Base-by-base conservation (phyloP, 768 basidiomycete genomes). In the Gloeopeniophorella convolvens region DNA sequence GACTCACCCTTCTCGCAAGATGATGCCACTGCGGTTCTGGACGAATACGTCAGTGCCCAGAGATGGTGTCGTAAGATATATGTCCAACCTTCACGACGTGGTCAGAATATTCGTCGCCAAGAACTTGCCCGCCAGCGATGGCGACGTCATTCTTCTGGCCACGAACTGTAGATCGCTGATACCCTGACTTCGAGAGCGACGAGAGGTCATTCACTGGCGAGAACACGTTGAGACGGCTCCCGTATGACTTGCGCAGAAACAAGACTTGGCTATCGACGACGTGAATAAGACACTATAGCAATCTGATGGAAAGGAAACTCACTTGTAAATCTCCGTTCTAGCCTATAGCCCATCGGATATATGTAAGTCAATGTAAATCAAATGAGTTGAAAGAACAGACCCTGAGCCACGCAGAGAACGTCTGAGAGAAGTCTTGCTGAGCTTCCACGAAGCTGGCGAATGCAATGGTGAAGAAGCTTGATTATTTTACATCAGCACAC, bases 71-170 rank as follows among this genome's bases (percentile, higher is more conserved):
- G 15, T 34, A 12, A 28, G 11, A 4, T 15, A 44, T 39, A 33
- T 6, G n/a, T 24, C 73, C 24, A 50, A 88, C 89, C 75, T 86
- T 86, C 27, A 99, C 82, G 37, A 98, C 91, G 63, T 94, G 89
- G 34, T 89, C 87, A 3, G 90, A 91, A 71, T 91, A 98, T 65
- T 99, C 96, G 62, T 97, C 94, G 4, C 92, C 95, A 1, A 94
- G 71, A 36, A 96, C 79, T 62, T 85, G 88, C 0, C 89, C 91
- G 9, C 91, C 91, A 18, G 78, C 69, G 50, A 83, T 86, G 28
- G 78, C 83, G 10, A 83, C 77, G 59, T 85, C 82, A 55, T 88
- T 83, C 64, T 80, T 81, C 63, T 77, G 79, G n/a, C 82, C 85
- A 33, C 81, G 72, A 26, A 83, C 68, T 41, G 83, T 66, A 1